Evolutionary conservation across 1,284 basidiomycete species (phyloP).

Genomic region (Cryptococcus neoformans): DNA sequence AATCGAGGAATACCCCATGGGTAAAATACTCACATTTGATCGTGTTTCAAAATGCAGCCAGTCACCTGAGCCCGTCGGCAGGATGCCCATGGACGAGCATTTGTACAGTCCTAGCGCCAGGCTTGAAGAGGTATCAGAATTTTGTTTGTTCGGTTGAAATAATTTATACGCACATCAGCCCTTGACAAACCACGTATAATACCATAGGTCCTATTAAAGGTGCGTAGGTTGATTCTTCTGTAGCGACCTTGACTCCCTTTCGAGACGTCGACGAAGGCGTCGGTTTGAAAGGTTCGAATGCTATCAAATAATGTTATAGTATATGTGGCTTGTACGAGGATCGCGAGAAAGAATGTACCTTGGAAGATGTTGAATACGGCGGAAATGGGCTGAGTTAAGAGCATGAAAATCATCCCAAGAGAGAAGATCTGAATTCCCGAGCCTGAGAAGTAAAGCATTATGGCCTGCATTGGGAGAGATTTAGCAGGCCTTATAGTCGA

Average conservation of each 20-base stretch:
- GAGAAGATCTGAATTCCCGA: conserved; percentile 90
- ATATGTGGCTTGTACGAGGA: background rate
- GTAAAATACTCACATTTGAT: conserved; percentile 57
- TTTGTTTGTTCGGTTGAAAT: background rate
- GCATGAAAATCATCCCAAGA: conserved; percentile 88
- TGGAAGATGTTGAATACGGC: conserved; percentile 71
- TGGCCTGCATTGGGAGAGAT: conserved; percentile 85
- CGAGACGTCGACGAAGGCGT: conserved; percentile 7
- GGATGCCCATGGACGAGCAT: conserved; percentile 80
- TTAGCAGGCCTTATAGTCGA: conserved; percentile 62
- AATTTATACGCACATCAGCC: conserved; percentile 37
- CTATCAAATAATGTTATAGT: conserved; percentile 16
- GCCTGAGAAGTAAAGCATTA: conserved; percentile 96
- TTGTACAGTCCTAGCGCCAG: conserved; percentile 83
- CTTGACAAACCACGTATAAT: conserved; percentile 44
- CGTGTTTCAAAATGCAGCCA: conserved; percentile 88
- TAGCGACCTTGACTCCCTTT: background rate
- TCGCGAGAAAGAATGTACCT: conserved; percentile 53
- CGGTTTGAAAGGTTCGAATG: conserved; percentile 46
- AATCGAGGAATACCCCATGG: background rate
- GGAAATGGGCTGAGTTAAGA: conserved; percentile 74
- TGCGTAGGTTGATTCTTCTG: conserved; percentile 26
- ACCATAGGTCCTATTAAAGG: conserved; percentile 42
- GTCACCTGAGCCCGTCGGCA: conserved; percentile 83
- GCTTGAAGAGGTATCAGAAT: conserved; percentile 57